phyloP scores from a whole-genome alignment of 2,329 filamentous ascomycete species.

The Exophiala mesophila region DNA sequence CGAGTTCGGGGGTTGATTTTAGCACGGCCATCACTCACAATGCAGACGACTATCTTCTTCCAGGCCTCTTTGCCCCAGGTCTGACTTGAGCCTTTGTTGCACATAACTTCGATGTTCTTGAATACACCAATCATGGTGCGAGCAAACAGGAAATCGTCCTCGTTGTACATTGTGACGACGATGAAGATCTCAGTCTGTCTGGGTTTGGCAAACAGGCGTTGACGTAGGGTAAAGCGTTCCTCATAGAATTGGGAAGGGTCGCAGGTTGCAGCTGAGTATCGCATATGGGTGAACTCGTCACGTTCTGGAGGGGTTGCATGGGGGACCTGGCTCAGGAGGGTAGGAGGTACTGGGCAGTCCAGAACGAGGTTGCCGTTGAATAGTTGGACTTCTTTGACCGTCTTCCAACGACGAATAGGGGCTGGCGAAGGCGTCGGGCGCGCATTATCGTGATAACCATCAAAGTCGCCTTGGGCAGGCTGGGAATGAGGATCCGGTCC shows the following conservation, averaged over 20 bases:
- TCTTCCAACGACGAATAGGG: constrained; percentile 86
- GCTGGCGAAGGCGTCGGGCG: constrained; percentile 48
- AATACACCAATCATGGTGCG: constrained; percentile 95
- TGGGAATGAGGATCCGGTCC: constrained; percentile 53
- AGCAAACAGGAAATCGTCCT: constrained; percentile 92
- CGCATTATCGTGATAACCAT: constrained; percentile 29
- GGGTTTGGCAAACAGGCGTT: constrained; percentile 86
- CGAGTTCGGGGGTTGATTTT: constrained; percentile 94
- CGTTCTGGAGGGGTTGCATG: constrained; percentile 75
- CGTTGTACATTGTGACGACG: constrained; percentile 98
- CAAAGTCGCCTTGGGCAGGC: constrained; percentile 32
- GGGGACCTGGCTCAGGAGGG: constrained; percentile 77
- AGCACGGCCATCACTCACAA: constrained; percentile 92
- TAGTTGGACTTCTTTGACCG: constrained; percentile 94
- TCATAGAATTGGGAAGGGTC: constrained; percentile 85
- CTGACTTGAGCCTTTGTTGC: constrained; percentile 84
- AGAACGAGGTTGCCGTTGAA: constrained; percentile 96
- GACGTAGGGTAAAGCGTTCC: constrained; percentile 84
- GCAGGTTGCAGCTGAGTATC: constrained; percentile 91
- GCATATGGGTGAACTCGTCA: constrained; percentile 72
- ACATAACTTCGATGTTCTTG: constrained; percentile 99
- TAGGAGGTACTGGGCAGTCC: constrained; percentile 90
- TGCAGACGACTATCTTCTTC: constrained; percentile 99
- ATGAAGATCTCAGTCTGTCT: constrained; percentile 94
- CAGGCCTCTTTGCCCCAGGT: constrained; percentile 98